Conservation (phyloP, 2,329 filamentous ascomycete species). For the Scytalidium lignicola region DNA sequence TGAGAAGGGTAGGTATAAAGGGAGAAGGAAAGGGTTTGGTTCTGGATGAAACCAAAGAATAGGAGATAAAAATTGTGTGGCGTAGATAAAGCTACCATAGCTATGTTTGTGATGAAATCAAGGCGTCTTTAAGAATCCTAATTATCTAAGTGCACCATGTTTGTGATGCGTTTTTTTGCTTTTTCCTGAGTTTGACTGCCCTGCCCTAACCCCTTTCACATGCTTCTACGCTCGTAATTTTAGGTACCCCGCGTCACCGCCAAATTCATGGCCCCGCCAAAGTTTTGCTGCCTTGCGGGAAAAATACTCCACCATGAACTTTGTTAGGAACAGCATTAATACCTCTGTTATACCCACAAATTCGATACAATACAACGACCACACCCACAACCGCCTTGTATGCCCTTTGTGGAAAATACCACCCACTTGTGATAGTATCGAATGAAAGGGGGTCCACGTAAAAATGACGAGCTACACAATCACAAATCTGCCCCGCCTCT, state of each 20-base stretch:
- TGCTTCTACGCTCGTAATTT: neutral
- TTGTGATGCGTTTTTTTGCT: neutral
- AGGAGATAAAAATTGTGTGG: neutral
- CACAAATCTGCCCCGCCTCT: constrained; percentile 24
- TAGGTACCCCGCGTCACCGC: neutral
- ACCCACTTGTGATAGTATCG: neutral
- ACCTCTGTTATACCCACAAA: too few relatives aligned
- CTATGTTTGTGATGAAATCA: neutral
- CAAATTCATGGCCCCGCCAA: neutral
- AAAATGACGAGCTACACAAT: constrained; percentile 19
- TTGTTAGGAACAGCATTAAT: too few relatives aligned
- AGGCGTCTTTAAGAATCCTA: neutral
- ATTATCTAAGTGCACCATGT: too few relatives aligned
- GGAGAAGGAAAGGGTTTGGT: neutral
- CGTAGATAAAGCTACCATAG: neutral
- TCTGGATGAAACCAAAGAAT: neutral
- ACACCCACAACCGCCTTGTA: too few relatives aligned
- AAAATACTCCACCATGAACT: too few relatives aligned
- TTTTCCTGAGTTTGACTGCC: neutral
- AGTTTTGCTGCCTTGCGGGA: neutral
- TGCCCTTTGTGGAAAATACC: too few relatives aligned
- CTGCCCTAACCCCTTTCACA: neutral
- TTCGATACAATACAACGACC: too few relatives aligned
- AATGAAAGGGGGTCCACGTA: too few relatives aligned
- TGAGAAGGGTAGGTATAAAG: neutral